A percentile compares a stretch with the other conserved stretches of the same genome.
Conservation (phyloP, 179 eudicot genomes). For the Beta corolliflora region DNA sequence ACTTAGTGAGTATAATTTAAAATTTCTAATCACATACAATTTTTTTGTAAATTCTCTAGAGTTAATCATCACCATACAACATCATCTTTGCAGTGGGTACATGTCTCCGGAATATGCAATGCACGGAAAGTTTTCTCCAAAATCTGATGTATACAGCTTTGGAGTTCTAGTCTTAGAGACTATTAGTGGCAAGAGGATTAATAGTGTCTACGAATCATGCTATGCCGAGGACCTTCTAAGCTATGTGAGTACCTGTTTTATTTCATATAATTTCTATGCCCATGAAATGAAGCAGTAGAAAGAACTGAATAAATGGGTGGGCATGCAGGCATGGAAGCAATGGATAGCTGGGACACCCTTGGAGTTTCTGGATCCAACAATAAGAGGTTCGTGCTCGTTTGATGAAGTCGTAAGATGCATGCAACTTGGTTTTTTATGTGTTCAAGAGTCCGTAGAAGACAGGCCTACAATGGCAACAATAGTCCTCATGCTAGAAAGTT, state of each 20-base stretch:
- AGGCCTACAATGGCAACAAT: slow-evolving; percentile 32
- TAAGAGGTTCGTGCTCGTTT: slow-evolving; percentile 25
- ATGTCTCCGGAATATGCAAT: slow-evolving; percentile 18
- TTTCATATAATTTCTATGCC: no score
- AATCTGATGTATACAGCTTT: slow-evolving; percentile 26
- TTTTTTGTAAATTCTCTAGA: not conserved
- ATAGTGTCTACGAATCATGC: not conserved
- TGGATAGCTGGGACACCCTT: slow-evolving; percentile 23
- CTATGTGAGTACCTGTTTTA: not conserved
- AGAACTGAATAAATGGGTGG: no score
- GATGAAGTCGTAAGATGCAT: slow-evolving; percentile 25
- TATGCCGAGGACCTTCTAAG: slow-evolving; percentile 15
- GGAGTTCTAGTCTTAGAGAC: slow-evolving; percentile 25
- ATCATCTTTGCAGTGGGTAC: slow-evolving; percentile 1
- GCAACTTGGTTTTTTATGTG: slow-evolving; percentile 29
- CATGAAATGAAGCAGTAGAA: no score
- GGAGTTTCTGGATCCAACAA: slow-evolving; percentile 24
- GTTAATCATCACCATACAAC: no score
- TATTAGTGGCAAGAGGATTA: slow-evolving; percentile 15
- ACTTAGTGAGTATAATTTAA: slow-evolving; percentile 37
- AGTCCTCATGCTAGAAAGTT: slow-evolving; percentile 30
- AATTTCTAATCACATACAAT: no score
- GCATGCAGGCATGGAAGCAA: slow-evolving; percentile 28
- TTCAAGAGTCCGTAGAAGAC: slow-evolving; percentile 22
- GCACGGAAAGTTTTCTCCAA: slow-evolving; percentile 8